Conservation (phyloP, 441 rosid species). For the Mallotus japonicus region DNA sequence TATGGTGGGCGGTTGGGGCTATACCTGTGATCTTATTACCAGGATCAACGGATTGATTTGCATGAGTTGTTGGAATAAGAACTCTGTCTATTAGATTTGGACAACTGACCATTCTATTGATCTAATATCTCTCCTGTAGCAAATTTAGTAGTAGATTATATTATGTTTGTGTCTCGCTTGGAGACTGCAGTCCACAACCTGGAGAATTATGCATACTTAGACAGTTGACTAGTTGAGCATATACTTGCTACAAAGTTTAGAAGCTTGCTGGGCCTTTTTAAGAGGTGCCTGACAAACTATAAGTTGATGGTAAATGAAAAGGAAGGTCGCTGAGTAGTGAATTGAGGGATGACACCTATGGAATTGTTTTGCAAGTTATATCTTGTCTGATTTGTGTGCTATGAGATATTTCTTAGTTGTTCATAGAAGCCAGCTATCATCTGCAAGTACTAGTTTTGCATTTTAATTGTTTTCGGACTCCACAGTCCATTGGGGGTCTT, state of each 20-base stretch:
- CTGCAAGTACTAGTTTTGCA: background rate
- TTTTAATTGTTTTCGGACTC: background rate
- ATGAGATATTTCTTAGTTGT: background rate
- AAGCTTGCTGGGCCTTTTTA: constrained; percentile 3
- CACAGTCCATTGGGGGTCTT: background rate
- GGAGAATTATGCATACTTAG: background rate
- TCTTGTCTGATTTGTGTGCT: background rate
- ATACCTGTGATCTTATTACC: background rate
- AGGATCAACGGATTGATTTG: constrained; percentile 15
- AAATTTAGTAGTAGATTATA: background rate
- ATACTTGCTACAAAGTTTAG: constrained; percentile 4
- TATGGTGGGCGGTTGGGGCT: constrained; percentile 1
- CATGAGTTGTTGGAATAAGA: background rate
- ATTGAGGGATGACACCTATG: constrained; percentile 3
- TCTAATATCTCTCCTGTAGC: constrained; percentile 3
- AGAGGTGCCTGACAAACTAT: constrained; percentile 1
- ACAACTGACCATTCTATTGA: constrained; percentile 8
- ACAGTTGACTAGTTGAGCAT: background rate
- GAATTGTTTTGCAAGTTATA: background rate
- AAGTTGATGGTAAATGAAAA: constrained; percentile 6
- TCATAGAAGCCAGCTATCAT: background rate
- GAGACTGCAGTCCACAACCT: background rate
- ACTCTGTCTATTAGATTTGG: constrained; percentile 19
- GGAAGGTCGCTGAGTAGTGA: constrained; percentile 3
- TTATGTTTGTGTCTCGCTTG: constrained; percentile 9